Evolutionary conservation across 495 filamentous ascomycete genomes (phyloP).

Genomic region (Aspergillus sclerotioniger): DNA sequence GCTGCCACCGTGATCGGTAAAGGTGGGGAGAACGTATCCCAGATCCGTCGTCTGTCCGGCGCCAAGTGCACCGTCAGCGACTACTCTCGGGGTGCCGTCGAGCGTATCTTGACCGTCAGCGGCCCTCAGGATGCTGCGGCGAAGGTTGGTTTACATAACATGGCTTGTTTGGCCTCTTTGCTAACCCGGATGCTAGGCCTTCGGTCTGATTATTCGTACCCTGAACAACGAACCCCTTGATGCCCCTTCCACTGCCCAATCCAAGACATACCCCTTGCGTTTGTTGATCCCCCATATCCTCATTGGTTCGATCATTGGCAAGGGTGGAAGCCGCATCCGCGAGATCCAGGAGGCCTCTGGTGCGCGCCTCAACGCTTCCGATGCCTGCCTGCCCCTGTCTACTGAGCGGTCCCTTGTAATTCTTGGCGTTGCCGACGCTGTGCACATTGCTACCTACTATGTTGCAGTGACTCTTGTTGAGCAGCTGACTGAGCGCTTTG

Average conservation of each 20-base stretch:
- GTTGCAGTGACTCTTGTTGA: slow-evolving; percentile 94
- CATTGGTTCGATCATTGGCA: slow-evolving; percentile 98
- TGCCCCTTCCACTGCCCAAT: slow-evolving; percentile 80
- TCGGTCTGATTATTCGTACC: slow-evolving; percentile 95
- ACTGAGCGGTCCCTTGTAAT: slow-evolving; percentile 96
- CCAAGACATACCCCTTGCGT: slow-evolving; percentile 95
- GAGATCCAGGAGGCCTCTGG: slow-evolving; percentile 98
- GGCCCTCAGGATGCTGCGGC: slow-evolving; percentile 93
- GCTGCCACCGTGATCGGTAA: slow-evolving; percentile 98
- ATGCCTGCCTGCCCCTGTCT: slow-evolving; percentile 87
- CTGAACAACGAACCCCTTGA: slow-evolving; percentile 93
- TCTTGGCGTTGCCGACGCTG: slow-evolving; percentile 85
- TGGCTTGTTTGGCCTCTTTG: background rate
- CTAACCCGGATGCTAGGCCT: slow-evolving; percentile 60
- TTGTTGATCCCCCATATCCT: slow-evolving; percentile 94
- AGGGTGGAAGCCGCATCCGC: slow-evolving; percentile 89
- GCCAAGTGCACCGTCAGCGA: slow-evolving; percentile 99
- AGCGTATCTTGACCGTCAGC: slow-evolving; percentile 95
- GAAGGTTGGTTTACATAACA: slow-evolving; percentile 63
- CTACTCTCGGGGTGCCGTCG: slow-evolving; percentile 92
- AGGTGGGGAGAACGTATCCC: slow-evolving; percentile 95
- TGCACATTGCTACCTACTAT: slow-evolving; percentile 98
- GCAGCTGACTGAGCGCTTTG: slow-evolving; percentile 93
- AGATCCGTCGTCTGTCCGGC: slow-evolving; percentile 85
- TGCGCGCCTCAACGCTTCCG: slow-evolving; percentile 93